phyloP scores from a whole-genome alignment of 2,329 filamentous ascomycete genomes.

The Fusarium verrucosum region DNA sequence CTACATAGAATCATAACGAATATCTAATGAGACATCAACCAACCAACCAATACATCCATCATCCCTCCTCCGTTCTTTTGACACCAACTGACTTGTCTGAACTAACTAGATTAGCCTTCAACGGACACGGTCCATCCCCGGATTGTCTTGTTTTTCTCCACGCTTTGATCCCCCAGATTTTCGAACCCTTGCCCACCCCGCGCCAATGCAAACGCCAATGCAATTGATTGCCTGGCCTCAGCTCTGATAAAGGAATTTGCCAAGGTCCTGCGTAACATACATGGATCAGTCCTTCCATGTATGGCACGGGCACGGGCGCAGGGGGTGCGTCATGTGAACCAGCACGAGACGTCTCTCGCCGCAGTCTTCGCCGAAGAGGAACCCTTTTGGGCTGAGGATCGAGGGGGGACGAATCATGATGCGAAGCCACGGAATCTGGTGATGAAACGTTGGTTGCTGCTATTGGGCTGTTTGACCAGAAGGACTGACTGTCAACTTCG shows the following conservation, averaged over 20 bases:
- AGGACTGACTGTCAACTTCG: neutral
- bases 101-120: constrained; percentile 6
- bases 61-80: too few relatives aligned
- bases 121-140: constrained; percentile 9
- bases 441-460: neutral
- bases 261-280: constrained; percentile 24
- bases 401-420: neutral
- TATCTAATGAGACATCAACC: constrained; percentile 10
- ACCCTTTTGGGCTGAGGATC: neutral
- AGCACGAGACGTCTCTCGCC: constrained; percentile 12
- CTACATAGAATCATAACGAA: constrained; percentile 30
- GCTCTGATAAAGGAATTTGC: constrained; percentile 16
- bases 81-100: neutral
- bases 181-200: constrained; percentile 21
- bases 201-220: constrained; percentile 1
- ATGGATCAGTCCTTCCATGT: constrained; percentile 1
- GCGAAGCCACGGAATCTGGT: neutral
- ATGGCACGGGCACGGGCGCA: constrained; percentile 1
- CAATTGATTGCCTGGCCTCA: constrained; percentile 1
- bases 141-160: constrained; percentile 18
- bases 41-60: neutral
- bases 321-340: constrained; percentile 35
- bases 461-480: neutral
- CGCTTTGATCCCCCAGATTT: constrained; percentile 34
- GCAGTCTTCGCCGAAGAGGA: neutral